Evolutionary conservation across 257 asterid species (phyloP).

Genomic region (Hygrophila difformis): DNA sequence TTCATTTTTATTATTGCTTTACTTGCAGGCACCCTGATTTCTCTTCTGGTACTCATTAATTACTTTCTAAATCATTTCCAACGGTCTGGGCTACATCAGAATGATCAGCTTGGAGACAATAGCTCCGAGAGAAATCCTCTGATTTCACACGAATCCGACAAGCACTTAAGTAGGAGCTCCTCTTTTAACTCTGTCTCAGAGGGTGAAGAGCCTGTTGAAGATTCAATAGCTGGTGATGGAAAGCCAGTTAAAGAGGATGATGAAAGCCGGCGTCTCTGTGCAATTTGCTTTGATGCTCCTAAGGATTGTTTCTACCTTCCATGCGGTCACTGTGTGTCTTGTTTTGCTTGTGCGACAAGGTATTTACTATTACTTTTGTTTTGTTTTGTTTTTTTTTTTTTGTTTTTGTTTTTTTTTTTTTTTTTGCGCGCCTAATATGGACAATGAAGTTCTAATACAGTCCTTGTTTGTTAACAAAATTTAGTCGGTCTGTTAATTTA

Average conservation of each 20-base stretch:
- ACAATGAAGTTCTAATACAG: neutral
- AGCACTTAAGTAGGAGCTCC: constrained; percentile 36
- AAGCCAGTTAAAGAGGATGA: constrained; percentile 37
- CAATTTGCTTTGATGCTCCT: constrained; percentile 85
- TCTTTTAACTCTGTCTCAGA: constrained; percentile 49
- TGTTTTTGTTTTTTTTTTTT: too few species aligned
- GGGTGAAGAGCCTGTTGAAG: constrained; percentile 30
- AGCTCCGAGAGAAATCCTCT: constrained; percentile 47
- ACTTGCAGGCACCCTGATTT: constrained; percentile 45
- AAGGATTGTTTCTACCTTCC: constrained; percentile 80
- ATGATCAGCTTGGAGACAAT: constrained; percentile 19
- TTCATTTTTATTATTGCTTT: constrained; percentile 9
- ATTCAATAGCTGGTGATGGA: constrained; percentile 21
- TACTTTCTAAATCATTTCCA: constrained; percentile 24
- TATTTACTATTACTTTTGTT: too few species aligned
- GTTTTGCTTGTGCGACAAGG: constrained; percentile 79
- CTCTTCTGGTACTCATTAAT: constrained; percentile 31
- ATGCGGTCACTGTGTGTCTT: constrained; percentile 81
- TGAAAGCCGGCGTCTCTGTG: constrained; percentile 38
- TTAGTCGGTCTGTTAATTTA: too few species aligned
- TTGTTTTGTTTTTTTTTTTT: too few species aligned
- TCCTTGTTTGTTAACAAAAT: neutral
- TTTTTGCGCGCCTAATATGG: neutral
- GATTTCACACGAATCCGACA: constrained; percentile 49
- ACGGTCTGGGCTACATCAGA: constrained; percentile 19